Conservation (phyloP, 164 flowering plant species). For the Liriodendron chinense region DNA sequence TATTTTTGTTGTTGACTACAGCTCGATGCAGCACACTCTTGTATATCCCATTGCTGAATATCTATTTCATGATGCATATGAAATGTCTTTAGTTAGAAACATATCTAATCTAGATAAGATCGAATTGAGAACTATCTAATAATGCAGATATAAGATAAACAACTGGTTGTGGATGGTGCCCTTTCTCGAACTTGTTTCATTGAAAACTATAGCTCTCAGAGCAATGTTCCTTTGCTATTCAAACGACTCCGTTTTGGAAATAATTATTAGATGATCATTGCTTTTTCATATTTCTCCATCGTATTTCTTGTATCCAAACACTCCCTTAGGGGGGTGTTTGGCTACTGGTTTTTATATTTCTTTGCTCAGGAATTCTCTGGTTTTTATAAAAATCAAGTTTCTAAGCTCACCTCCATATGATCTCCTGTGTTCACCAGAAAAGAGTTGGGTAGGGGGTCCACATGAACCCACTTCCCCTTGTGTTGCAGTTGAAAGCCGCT, state of each 20-base stretch:
- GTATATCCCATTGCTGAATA: conserved; percentile 65
- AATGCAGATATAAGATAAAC: neutral
- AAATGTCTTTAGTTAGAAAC: neutral
- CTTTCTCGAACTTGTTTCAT: neutral
- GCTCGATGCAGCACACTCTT: conserved; percentile 56
- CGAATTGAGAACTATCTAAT: neutral
- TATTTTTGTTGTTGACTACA: conserved; percentile 31
- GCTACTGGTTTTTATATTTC: neutral
- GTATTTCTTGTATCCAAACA: too few species aligned
- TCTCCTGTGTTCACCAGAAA: conserved; percentile 62
- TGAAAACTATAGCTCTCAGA: too few species aligned
- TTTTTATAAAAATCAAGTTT: neutral
- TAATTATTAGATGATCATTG: too few species aligned
- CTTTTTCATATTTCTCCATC: too few species aligned
- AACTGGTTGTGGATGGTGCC: neutral
- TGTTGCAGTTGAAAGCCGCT: conserved; percentile 61
- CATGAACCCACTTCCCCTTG: conserved; percentile 55
- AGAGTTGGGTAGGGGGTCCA: conserved; percentile 45
- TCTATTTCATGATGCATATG: conserved; percentile 25
- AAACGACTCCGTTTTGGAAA: too few species aligned
- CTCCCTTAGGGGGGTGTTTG: neutral
- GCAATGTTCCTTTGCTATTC: too few species aligned
- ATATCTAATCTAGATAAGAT: too few species aligned
- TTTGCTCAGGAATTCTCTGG: neutral
- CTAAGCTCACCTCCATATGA: conserved; percentile 42